phyloP scores from a whole-genome alignment of 257 asterid genomes.

The Scutellaria galericulata region DNA sequence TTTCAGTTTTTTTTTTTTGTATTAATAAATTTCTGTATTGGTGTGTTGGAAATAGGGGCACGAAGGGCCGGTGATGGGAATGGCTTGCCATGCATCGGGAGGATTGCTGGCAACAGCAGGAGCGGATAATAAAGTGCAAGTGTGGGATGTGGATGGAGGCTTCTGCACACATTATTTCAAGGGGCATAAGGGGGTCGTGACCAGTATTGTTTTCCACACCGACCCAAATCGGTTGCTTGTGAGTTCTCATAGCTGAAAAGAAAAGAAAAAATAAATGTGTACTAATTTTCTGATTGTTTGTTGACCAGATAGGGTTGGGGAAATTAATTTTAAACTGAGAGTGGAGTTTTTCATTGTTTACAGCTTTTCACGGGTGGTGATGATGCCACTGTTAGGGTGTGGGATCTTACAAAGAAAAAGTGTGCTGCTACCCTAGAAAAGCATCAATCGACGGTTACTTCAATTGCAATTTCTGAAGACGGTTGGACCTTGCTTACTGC shows the following conservation, averaged over 20 bases:
- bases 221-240: slow-evolving; percentile 77
- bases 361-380: slow-evolving; percentile 93
- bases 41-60: slow-evolving; percentile 64
- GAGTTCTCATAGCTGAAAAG: slow-evolving; percentile 42
- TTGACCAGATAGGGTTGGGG: slow-evolving; percentile 14
- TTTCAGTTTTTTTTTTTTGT: neutral
- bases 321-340: slow-evolving; percentile 12
- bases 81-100: slow-evolving; percentile 95
- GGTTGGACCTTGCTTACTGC: slow-evolving; percentile 90
- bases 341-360: slow-evolving; percentile 29
- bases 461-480: slow-evolving; percentile 84
- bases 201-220: slow-evolving; percentile 80
- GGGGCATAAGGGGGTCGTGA: slow-evolving; percentile 96
- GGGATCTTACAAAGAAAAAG: slow-evolving; percentile 84
- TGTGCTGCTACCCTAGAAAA: slow-evolving; percentile 75
- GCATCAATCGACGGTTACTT: slow-evolving; percentile 90
- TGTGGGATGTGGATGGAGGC: slow-evolving; percentile 98
- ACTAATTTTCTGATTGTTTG: neutral
- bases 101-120: slow-evolving; percentile 98
- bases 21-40: neutral
- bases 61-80: slow-evolving; percentile 93
- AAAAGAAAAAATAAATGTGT: neutral
- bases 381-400: slow-evolving; percentile 71
- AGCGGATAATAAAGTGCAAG: slow-evolving; percentile 91
- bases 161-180: slow-evolving; percentile 92